phyloP scores from a whole-genome alignment of 257 asterid genomes.

The Solanum bulbocastanum region DNA sequence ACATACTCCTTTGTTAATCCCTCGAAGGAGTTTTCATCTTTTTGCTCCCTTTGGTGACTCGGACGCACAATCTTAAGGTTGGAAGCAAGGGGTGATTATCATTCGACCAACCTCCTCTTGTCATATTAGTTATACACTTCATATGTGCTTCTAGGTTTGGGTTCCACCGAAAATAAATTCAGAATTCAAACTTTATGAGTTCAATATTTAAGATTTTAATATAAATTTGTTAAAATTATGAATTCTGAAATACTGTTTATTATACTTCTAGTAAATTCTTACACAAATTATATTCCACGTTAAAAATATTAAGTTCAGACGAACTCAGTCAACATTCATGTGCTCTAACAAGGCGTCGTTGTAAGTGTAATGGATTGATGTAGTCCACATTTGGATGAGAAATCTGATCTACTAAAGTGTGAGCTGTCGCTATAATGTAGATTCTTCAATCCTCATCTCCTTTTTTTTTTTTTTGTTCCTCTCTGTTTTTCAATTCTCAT shows the following conservation, averaged over 20 bases:
- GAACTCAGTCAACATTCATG: neutral
- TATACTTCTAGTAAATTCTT: neutral
- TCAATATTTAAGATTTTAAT: neutral
- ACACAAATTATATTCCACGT: fast-evolving
- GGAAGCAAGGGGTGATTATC: fast-evolving
- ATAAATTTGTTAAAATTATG: neutral
- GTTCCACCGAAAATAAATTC: neutral
- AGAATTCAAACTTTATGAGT: neutral
- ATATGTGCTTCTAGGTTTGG: neutral
- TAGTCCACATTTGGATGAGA: slow-evolving; percentile 35
- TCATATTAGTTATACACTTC: neutral
- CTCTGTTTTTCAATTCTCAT: neutral
- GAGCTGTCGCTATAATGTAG: slow-evolving; percentile 31
- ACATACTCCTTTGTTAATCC: no score
- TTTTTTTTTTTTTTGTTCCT: neutral
- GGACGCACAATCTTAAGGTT: neutral
- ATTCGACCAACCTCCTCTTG: no score
- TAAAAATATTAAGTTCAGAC: neutral
- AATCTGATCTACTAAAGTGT: slow-evolving; percentile 19
- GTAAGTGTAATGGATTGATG: neutral
- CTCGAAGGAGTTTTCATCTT: fast-evolving
- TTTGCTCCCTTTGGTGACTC: no score
- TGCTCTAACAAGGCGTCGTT: neutral
- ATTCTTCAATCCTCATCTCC: slow-evolving; percentile 21
- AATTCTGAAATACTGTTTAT: neutral